phyloP scores from a whole-genome alignment of 2,329 filamentous ascomycete genomes.

The Cordyceps sp. region DNA sequence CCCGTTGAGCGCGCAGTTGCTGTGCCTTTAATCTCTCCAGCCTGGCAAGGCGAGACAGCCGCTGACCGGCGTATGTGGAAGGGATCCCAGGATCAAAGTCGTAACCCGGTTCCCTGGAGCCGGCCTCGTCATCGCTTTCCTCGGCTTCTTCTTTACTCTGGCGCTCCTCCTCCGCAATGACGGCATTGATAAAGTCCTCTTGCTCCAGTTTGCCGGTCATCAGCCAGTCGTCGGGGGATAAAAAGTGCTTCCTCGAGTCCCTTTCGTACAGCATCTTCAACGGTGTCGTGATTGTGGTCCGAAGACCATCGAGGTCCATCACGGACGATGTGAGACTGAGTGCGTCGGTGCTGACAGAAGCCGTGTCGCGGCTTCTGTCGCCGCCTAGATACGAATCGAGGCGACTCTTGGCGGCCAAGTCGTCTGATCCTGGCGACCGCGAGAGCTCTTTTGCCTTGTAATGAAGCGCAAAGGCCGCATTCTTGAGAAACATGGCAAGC shows the following conservation, averaged over 20 bases:
- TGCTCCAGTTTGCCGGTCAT: slow-evolving; percentile 84
- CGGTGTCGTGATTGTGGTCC: slow-evolving; percentile 61
- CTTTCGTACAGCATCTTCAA: slow-evolving; percentile 83
- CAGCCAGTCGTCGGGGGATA: slow-evolving; percentile 77
- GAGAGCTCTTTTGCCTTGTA: slow-evolving; percentile 57
- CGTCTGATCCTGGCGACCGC: slow-evolving; percentile 8
- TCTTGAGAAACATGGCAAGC: slow-evolving; percentile 74
- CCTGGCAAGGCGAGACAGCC: slow-evolving; percentile 44
- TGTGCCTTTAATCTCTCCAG: slow-evolving; percentile 46
- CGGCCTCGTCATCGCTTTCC: slow-evolving; percentile 10
- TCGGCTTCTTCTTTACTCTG: slow-evolving; percentile 38
- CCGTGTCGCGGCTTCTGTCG: neutral
- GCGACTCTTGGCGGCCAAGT: slow-evolving; percentile 9
- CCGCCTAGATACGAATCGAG: slow-evolving; percentile 13
- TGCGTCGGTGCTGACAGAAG: neutral
- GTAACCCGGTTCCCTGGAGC: slow-evolving; percentile 16
- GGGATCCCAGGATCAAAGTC: slow-evolving; percentile 9
- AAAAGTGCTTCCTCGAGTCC: slow-evolving; percentile 74
- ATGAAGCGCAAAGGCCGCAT: slow-evolving; percentile 75
- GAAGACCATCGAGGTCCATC: slow-evolving; percentile 60
- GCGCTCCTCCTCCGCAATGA: slow-evolving; percentile 75
- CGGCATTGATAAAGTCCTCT: slow-evolving; percentile 69
- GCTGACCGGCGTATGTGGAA: slow-evolving; percentile 32
- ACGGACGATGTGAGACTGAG: slow-evolving; percentile 7
- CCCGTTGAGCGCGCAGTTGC: slow-evolving; percentile 49